Evolutionary conservation across 2,329 filamentous ascomycete species (phyloP).

Genomic region (Pseudogymnoascus sp.): DNA sequence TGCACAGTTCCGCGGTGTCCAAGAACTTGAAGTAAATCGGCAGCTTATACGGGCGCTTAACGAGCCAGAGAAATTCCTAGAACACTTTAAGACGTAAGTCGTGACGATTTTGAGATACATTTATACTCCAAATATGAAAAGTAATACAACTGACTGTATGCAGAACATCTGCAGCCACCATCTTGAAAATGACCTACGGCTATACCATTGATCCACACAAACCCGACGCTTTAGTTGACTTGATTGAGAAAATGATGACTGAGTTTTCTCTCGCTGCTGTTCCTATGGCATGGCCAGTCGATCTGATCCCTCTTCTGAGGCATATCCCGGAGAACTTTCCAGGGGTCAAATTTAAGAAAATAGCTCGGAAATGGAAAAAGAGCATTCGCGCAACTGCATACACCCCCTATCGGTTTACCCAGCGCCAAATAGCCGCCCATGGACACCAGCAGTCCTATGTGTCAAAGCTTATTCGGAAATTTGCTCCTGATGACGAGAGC

Average conservation of each 20-base stretch:
- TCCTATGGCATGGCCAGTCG: slow-evolving; percentile 14
- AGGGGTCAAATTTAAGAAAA: slow-evolving; percentile 14
- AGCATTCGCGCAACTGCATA: slow-evolving; percentile 12
- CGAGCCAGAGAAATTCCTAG: slow-evolving; percentile 17
- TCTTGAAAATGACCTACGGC: slow-evolving; percentile 15
- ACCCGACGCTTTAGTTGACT: slow-evolving; percentile 11
- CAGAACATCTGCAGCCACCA: slow-evolving; percentile 13
- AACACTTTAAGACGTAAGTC: slow-evolving; percentile 20
- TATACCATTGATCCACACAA: slow-evolving; percentile 15
- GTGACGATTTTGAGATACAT: neutral
- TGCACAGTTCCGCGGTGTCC: slow-evolving; percentile 18
- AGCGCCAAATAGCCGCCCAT: slow-evolving; percentile 10
- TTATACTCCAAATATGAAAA: neutral
- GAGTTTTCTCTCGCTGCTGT: slow-evolving; percentile 16
- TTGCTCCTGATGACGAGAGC: neutral
- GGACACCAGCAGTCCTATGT: slow-evolving; percentile 12
- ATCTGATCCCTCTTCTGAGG: slow-evolving; percentile 12
- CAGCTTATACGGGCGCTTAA: slow-evolving; percentile 17
- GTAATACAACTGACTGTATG: neutral
- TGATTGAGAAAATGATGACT: slow-evolving; percentile 16
- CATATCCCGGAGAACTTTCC: slow-evolving; percentile 16
- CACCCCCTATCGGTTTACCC: slow-evolving; percentile 14
- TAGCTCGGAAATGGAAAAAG: slow-evolving; percentile 13
- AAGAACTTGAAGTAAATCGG: slow-evolving; percentile 19
- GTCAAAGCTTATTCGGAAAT: slow-evolving; percentile 14